Evolutionary conservation across 257 asterid genomes (phyloP).

Genomic region (Jacaranda mimosifolia): DNA sequence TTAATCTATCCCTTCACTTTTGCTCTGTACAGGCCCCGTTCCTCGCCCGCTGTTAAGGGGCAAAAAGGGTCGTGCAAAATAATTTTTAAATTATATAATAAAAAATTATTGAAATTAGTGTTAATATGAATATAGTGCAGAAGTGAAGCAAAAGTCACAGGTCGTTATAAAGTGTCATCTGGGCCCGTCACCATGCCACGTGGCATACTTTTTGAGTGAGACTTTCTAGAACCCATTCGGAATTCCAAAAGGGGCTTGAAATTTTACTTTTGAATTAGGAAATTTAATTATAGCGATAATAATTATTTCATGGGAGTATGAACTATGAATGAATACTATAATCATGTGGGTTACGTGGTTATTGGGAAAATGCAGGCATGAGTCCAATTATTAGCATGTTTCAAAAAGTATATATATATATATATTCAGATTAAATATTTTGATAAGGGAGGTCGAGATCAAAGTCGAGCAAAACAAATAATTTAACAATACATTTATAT

Average conservation of each 20-base stretch:
- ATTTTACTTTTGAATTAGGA: background rate
- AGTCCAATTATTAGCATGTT: too few relatives aligned
- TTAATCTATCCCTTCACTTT: slow-evolving; percentile 54
- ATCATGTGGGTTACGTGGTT: too few relatives aligned
- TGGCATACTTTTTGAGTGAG: slow-evolving; percentile 19
- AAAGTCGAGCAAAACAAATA: too few relatives aligned
- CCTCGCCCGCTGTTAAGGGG: slow-evolving; percentile 35
- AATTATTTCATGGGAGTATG: too few relatives aligned
- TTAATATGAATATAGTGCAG: slow-evolving; percentile 18
- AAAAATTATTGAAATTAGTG: background rate
- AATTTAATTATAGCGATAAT: too few relatives aligned
- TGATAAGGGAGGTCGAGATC: too few relatives aligned
- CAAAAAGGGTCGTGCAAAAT: background rate
- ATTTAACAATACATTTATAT: too few relatives aligned
- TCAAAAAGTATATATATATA: too few relatives aligned
- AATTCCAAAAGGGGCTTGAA: background rate
- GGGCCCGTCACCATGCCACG: background rate
- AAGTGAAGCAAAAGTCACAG: slow-evolving; percentile 48
- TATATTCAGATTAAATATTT: too few relatives aligned
- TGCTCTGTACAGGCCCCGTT: slow-evolving; percentile 31
- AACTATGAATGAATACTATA: too few relatives aligned
- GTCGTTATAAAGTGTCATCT: background rate
- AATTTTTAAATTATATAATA: background rate
- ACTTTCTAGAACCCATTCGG: background rate
- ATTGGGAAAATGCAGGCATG: too few relatives aligned